Base-by-base conservation (phyloP, 352 stramenopile species). In the Phytophthora sansomeana region DNA sequence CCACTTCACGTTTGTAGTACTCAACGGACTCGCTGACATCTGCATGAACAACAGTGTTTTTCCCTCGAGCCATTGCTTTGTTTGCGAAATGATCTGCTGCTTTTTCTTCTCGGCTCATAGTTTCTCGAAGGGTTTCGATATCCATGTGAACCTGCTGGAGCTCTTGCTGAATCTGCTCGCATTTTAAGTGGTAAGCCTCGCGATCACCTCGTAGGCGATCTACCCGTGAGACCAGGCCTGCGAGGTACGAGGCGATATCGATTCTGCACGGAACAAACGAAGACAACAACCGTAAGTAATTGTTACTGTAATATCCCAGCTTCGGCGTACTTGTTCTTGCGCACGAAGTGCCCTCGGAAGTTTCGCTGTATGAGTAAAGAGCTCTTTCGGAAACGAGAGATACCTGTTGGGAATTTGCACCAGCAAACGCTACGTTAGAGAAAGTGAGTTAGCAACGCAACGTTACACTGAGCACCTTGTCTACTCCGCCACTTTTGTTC, bases 281-380 rank as follows among this genome's bases (percentile, higher is more conserved):
- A 41, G n/a, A 5, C n/a, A 41, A 17, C 21, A 24, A 24, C 21
- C 3, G 21, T 24, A 9, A 16, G 14, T 5, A n/a, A 41, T 2
- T 41, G 35, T 6, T 41, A 41, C n/a, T 16, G 35, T 17, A 10
- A 41, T 17, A 4, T 17, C 35, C 6, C 13, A 17, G 35, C 35
- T 11, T n/a, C n/a, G 11, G 13, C 59, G 35, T 17, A 66, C 39
- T 52, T 60, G 32, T 76, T 59, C 32, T 83, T 77, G 5, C 72
- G 61, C 1, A 76, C 51, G 13, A 72, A 67, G 49, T 72, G 74
- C 21, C 80, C 78, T 14, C 80, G 78, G 32, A 80, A 85, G 6
- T 79, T 36, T 9, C 77, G 71, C 55, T 91, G 80, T 14, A 91
- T 78, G 5, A 62, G 53, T 16, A 73, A 35, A 8, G 78, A 71